Evolutionary conservation across 2,329 filamentous ascomycete species (phyloP).

Genomic region (Simplicillium sp.): DNA sequence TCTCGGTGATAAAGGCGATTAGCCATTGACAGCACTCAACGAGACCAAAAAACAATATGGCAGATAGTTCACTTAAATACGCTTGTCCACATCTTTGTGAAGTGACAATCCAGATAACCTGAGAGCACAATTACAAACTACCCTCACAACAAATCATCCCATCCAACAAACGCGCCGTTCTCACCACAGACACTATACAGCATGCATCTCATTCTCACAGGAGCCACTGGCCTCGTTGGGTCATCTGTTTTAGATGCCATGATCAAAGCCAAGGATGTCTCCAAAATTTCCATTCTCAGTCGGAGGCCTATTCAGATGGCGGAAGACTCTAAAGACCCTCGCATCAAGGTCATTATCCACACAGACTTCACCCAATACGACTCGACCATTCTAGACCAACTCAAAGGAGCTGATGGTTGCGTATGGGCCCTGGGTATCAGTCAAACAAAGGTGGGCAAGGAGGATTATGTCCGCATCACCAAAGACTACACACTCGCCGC

Average conservation of each 20-base stretch:
- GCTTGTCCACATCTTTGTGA: too few relatives aligned
- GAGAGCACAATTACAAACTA: background rate
- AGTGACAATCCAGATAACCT: too few relatives aligned
- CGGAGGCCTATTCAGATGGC: constrained; percentile 55
- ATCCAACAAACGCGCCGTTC: too few relatives aligned
- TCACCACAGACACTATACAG: constrained; percentile 1
- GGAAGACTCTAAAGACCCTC: constrained; percentile 44
- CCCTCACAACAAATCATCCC: background rate
- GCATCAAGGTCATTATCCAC: constrained; percentile 58
- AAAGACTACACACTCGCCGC: constrained; percentile 55
- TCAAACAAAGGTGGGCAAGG: constrained; percentile 46
- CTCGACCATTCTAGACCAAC: constrained; percentile 41
- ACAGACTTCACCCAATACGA: constrained; percentile 56
- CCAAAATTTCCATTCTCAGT: constrained; percentile 58
- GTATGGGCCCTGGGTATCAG: constrained; percentile 68
- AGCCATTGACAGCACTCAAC: too few relatives aligned
- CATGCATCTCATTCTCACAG: constrained; percentile 59
- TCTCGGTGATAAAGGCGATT: too few relatives aligned
- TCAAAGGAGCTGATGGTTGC: constrained; percentile 56
- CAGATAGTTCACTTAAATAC: too few relatives aligned
- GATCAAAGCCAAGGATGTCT: constrained; percentile 42
- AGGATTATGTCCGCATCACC: constrained; percentile 62
- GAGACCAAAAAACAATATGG: too few relatives aligned
- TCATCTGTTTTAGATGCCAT: constrained; percentile 52
- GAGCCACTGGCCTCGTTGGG: constrained; percentile 59